Evolutionary conservation across 805 yeast species (phyloP).

Genomic region (Novakomyces olei): DNA sequence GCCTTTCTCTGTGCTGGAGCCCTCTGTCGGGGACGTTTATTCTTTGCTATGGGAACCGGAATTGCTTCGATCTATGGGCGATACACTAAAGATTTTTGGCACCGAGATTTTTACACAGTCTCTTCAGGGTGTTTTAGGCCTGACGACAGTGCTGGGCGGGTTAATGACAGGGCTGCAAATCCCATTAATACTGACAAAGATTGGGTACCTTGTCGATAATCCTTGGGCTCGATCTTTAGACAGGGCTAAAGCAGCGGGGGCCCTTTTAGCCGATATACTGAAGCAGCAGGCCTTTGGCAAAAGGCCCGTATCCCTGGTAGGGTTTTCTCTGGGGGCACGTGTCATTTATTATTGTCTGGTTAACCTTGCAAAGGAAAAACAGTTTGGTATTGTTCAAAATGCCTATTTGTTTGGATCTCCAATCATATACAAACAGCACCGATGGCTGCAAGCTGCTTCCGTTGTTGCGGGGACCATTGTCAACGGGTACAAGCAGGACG

Average conservation of each 20-base stretch:
- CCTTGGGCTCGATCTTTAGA: slow-evolving; percentile 9
- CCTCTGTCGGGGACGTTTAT: slow-evolving; percentile 89
- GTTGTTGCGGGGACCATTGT: slow-evolving; percentile 10
- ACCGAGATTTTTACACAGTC: slow-evolving; percentile 83
- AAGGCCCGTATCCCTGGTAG: slow-evolving; percentile 9
- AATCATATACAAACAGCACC: slow-evolving; percentile 2
- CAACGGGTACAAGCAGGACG: slow-evolving; percentile 7
- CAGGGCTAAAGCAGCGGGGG: slow-evolving; percentile 8
- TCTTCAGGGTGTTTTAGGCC: slow-evolving; percentile 83
- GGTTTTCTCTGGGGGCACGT: slow-evolving; percentile 10
- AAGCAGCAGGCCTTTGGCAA: slow-evolving; percentile 5
- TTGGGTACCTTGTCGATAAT: slow-evolving; percentile 8
- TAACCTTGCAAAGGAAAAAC: slow-evolving; percentile 6
- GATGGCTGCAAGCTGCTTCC: slow-evolving; percentile 6
- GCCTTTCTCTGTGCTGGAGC: slow-evolving; percentile 91
- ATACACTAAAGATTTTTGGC: slow-evolving; percentile 80
- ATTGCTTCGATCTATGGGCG: slow-evolving; percentile 87
- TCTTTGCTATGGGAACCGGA: slow-evolving; percentile 96
- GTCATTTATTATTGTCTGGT: slow-evolving; percentile 8
- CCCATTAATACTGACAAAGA: slow-evolving; percentile 7
- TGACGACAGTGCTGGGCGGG: slow-evolving; percentile 6
- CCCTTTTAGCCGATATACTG: slow-evolving; percentile 8
- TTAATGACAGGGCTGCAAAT: slow-evolving; percentile 15
- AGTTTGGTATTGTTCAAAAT: slow-evolving; percentile 9
- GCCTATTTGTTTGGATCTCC: slow-evolving; percentile 9